phyloP scores from a whole-genome alignment of 2,329 filamentous ascomycete species.

The Triangularia verruculosa region DNA sequence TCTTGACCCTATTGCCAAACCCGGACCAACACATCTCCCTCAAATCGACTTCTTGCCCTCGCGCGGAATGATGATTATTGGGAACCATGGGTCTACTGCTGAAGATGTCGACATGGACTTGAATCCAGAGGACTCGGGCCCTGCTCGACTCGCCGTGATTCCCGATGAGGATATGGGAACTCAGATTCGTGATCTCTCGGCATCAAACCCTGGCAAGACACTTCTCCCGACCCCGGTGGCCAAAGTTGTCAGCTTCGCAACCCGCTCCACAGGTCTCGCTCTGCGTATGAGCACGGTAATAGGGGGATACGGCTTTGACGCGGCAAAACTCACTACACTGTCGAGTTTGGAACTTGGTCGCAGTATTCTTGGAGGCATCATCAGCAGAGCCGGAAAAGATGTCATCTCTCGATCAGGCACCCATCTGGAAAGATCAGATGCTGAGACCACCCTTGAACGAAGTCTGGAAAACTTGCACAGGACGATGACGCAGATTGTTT shows the following conservation, averaged over 20 bases:
- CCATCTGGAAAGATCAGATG: slow-evolving; percentile 48
- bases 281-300: slow-evolving; percentile 53
- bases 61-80: not conserved
- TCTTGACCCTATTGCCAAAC: no score
- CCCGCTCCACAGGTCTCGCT: slow-evolving; percentile 57
- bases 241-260: slow-evolving; percentile 57
- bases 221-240: slow-evolving; percentile 57
- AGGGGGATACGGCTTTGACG: slow-evolving; percentile 50
- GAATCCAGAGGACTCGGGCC: not conserved
- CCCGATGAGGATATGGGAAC: slow-evolving; percentile 22
- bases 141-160: slow-evolving; percentile 23
- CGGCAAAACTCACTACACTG: slow-evolving; percentile 54
- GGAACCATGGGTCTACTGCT: not conserved
- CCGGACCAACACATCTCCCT: no score
- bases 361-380: slow-evolving; percentile 51
- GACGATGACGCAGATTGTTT: slow-evolving; percentile 56
- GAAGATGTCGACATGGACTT: not conserved
- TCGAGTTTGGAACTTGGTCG: slow-evolving; percentile 57
- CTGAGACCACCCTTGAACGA: slow-evolving; percentile 55
- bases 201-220: slow-evolving; percentile 16
- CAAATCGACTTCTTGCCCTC: not conserved
- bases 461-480: slow-evolving; percentile 56
- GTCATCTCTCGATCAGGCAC: slow-evolving; percentile 44
- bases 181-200: slow-evolving; percentile 21
- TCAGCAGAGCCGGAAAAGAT: slow-evolving; percentile 52